phyloP scores from a whole-genome alignment of 1,284 basidiomycete species.

The Irpex rosettiformis region DNA sequence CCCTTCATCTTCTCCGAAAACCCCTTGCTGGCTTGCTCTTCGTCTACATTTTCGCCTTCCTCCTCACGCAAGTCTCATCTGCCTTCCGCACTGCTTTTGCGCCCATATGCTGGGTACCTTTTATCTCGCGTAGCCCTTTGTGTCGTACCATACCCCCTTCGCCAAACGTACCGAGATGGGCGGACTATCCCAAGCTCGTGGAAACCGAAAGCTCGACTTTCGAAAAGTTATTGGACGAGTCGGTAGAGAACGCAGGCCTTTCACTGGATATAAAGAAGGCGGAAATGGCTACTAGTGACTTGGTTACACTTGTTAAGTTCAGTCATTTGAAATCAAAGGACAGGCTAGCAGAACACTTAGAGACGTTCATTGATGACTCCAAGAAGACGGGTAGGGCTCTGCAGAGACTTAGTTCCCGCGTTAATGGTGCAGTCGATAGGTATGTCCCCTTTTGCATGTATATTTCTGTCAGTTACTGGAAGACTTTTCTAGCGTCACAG shows the following conservation, averaged over 20 bases:
- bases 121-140: conserved; percentile 44
- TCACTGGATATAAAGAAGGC: conserved; percentile 68
- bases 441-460: conserved; percentile 20
- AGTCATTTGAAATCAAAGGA: conserved; percentile 60
- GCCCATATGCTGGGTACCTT: conserved; percentile 60
- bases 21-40: conserved; percentile 56
- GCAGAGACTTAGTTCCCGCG: conserved; percentile 55
- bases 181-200: conserved; percentile 58
- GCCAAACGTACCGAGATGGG: conserved; percentile 27
- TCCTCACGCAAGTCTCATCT: conserved; percentile 36
- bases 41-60: conserved; percentile 44
- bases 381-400: conserved; percentile 54
- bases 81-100: conserved; percentile 43
- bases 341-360: conserved; percentile 46
- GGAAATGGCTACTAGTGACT: conserved; percentile 69
- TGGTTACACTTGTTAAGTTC: conserved; percentile 54
- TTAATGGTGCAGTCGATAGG: conserved; percentile 68
- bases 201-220: conserved; percentile 58
- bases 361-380: conserved; percentile 54
- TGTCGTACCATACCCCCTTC: conserved; percentile 32
- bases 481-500: conserved; percentile 50
- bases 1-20: conserved; percentile 45
- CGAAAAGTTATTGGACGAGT: conserved; percentile 56
- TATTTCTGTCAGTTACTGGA: conserved; percentile 4
- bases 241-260: conserved; percentile 51